Base-by-base conservation (phyloP, 2,329 filamentous ascomycete genomes). In the Paecilomyces fulvus region DNA sequence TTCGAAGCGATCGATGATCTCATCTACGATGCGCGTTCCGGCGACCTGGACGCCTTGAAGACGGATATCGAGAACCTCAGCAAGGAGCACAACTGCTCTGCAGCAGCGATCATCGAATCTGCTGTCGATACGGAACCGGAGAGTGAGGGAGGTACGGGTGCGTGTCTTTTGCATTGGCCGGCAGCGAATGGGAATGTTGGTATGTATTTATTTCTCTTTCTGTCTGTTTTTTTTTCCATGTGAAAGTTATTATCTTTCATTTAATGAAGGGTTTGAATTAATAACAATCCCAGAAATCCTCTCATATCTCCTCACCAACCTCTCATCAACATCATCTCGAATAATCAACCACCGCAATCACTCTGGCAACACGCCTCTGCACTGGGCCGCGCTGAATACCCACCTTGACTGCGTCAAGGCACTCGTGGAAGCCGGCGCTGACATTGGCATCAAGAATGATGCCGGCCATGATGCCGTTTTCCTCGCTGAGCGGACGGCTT, bases 301-400 rank as follows among this genome's bases (percentile, higher is more conserved):
- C 10, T 76, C 70, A 53, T 67, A 74, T 52, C 70, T 82, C 55
- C 75, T 81, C 37, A 20, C 43, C 72, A 72, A 59, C 65, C 69
- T 25, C 69, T 61, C 51, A 51, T 60, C 51, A 51, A 57, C 49
- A 59, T 63, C 33, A 52, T 51, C 20, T 49, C 61, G n/a, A n/a
- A n/a, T 77, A 3, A 55, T 79, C 52, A 74, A 78, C 69, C 72
- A 77, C 70, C 79, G 82, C 59, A 99, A 99, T 67, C 78, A 84
- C 59, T 87, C 88, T 50, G 92, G 91, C 49, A 97, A 96, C 76
- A 96, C 92, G 0, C 83, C 90, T 0, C 78, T 99, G 57, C 94
- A 99, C 75, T 97, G 92, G 92, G 92, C 92, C 0, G 89, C 90
- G 0, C 77, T 96, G 55, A 94, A 95, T 55, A 92, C 92, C 1